Base-by-base conservation (phyloP, 257 asterid species). In the Solanum appendiculatum region DNA sequence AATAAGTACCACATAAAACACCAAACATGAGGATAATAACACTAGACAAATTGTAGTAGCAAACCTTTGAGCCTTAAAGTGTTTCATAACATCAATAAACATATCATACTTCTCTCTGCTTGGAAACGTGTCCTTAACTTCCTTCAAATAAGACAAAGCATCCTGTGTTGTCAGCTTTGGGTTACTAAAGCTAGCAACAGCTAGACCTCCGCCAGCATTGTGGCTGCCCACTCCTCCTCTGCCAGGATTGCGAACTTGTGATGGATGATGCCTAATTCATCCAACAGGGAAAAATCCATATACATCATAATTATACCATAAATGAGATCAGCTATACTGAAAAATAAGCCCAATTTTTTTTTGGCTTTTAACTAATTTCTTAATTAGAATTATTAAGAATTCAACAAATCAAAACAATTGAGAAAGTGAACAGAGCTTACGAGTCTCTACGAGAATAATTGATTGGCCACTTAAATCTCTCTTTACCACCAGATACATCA, bases 61-160 rank as follows among this genome's bases (percentile, higher is more conserved):
- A 60, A 87, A 97, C 99, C 99, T 96, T 92, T 94, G 96, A 56
- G 94, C 96, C 98, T 95, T 97, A 87, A 95, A 97, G 86, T 96
- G 97, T 86, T 93, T 95, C 99, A 96, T 95, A 87, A 95, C 95
- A 86, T 93, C 98, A 88, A 97, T 98, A 88, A 97, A 97, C 90
- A 90, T 90, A 83, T 95, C 95, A 88, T 97, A 96, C 87, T 93
- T 97, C 87, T 95, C 97, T 87, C 92, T 93, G 87, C 93, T 96
- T 87, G 91, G 96, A 86, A 97, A 96, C 94, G 92, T 96, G 91
- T 97, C 99, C 93, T 97, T 97, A 54, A 97, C 98, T 90, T 94
- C 97, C 92, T 97, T 97, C 78, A 97, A 90, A 93, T 96, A 96
- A 75, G 96, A 91, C 86, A 97, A 87, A 1, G 99, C 99, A 87